A percentile compares a stretch with the other conserved stretches of the same genome.
These are phyloP conservation scores for Nakazawaea ernobii DNA, from an alignment of 805 yeast species.

Conservation along the genomic window DNA sequence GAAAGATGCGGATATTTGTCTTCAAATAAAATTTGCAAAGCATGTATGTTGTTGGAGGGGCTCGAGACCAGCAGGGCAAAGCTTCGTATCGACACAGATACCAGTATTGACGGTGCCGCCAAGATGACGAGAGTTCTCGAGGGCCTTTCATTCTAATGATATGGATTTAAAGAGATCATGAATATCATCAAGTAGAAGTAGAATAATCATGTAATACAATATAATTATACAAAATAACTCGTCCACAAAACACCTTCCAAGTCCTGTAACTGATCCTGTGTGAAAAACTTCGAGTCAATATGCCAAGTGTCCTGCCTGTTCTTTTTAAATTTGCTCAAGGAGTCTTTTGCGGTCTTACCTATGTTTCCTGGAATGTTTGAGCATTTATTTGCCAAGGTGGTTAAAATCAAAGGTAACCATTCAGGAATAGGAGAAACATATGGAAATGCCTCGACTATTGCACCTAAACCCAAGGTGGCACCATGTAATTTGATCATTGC, in stretches of 20 bases:
- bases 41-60: conserved; percentile 83
- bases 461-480: conserved; percentile 83
- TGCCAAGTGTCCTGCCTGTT: conserved; percentile 96
- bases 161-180: background rate
- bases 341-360: conserved; percentile 79
- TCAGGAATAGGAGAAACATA: conserved; percentile 85
- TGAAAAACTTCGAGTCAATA: conserved; percentile 71
- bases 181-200: background rate
- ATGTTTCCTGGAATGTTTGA: conserved; percentile 69
- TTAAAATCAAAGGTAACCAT: conserved; percentile 78
- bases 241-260: conserved; percentile 92
- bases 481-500: conserved; percentile 62
- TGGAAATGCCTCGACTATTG: conserved; percentile 84
- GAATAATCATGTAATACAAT: background rate
- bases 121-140: conserved; percentile 56
- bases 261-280: conserved; percentile 76
- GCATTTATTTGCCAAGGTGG: conserved; percentile 64
- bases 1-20: conserved; percentile 89
- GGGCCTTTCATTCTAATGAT: conserved; percentile 47
- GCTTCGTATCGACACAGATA: conserved; percentile 45
- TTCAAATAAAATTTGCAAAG: conserved; percentile 85
- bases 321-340: conserved; percentile 80
- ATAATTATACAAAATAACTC: conserved; percentile 70
- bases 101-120: conserved; percentile 58
- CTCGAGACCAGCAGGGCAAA: conserved; percentile 72